Conservation (phyloP, 176 grass and related monocot species). For the Avena insularis region DNA sequence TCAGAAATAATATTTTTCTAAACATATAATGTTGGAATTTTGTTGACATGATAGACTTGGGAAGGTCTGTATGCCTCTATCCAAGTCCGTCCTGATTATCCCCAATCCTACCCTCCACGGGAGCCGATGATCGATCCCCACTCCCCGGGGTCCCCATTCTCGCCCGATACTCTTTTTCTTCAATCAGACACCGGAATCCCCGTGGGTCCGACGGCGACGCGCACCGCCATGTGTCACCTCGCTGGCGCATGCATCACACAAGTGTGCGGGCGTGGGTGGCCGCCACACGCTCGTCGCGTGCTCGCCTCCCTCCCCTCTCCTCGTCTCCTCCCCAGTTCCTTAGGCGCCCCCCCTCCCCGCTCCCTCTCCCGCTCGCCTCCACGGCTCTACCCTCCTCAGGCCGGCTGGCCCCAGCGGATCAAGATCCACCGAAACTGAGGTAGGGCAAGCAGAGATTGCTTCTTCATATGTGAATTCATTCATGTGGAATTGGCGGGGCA, state of each 20-base stretch:
- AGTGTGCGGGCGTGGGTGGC: conserved; percentile 56
- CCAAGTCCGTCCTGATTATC: no score
- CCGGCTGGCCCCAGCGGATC: not conserved
- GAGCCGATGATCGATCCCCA: not conserved
- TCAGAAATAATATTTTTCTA: no score
- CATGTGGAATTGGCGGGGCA: not conserved
- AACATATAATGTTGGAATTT: no score
- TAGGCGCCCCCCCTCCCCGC: not conserved
- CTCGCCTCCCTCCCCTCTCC: conserved; percentile 25
- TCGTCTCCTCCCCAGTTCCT: not conserved
- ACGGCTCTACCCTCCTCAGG: not conserved
- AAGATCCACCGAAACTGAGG: conserved; percentile 43
- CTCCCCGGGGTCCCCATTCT: not conserved
- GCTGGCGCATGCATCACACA: conserved; percentile 45
- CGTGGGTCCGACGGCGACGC: conserved; percentile 40
- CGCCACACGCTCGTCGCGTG: conserved; percentile 59
- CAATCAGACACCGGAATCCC: conserved; percentile 15
- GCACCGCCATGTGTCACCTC: conserved; percentile 51
- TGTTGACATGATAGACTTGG: no score
- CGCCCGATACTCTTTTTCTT: not conserved
- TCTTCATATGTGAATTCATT: conserved; percentile 42
- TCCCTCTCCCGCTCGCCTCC: not conserved
- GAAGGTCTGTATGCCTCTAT: no score
- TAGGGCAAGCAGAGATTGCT: conserved; percentile 20
- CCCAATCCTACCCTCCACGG: not conserved